A percentile compares a stretch with the other conserved stretches of the same genome.
Evolutionary conservation across 148 eudicot species (phyloP).

Genomic region (Agrostemma githago): DNA sequence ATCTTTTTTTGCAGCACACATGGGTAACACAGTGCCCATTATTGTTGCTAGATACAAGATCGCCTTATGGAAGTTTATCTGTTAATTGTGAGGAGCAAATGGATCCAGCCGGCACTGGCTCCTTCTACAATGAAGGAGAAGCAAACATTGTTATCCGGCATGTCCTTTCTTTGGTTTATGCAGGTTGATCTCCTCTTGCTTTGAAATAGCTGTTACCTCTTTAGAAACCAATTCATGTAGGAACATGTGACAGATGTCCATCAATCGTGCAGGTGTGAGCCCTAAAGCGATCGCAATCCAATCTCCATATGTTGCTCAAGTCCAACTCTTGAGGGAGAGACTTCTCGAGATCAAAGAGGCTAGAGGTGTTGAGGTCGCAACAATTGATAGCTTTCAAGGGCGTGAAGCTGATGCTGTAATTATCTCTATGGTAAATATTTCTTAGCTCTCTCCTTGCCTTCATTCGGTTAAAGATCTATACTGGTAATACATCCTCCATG

Average conservation of each 20-base stretch:
- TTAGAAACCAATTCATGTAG: not conserved
- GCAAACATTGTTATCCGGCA: conserved; percentile 77
- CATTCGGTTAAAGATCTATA: not conserved
- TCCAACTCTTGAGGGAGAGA: conserved; percentile 73
- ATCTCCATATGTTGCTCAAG: conserved; percentile 95
- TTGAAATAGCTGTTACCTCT: conserved; percentile 6
- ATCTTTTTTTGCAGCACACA: conserved; percentile 50
- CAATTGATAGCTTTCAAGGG: conserved; percentile 88
- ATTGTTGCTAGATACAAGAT: conserved; percentile 78
- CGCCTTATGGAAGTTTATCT: conserved; percentile 70
- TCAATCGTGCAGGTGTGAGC: conserved; percentile 53
- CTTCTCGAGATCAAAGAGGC: conserved; percentile 56
- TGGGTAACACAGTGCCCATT: conserved; percentile 81
- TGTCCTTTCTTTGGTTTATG: conserved; percentile 59
- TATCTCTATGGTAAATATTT: conserved; percentile 64
- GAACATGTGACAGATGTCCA: not conserved
- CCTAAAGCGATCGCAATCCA: conserved; percentile 75
- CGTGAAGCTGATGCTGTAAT: conserved; percentile 91
- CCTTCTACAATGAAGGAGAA: conserved; percentile 87
- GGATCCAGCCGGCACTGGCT: conserved; percentile 94
- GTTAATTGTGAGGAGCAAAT: conserved; percentile 79
- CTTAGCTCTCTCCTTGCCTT: conserved; percentile 1
- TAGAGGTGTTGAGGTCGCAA: conserved; percentile 68
- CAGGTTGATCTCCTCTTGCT: conserved; percentile 36
- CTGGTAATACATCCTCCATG: not conserved